A percentile compares a stretch with the other conserved stretches of the same genome.
These are phyloP conservation scores for Myriosclerotinia duriaeana DNA, from an alignment of 2,329 filamentous ascomycete species.

Conservation along the genomic window DNA sequence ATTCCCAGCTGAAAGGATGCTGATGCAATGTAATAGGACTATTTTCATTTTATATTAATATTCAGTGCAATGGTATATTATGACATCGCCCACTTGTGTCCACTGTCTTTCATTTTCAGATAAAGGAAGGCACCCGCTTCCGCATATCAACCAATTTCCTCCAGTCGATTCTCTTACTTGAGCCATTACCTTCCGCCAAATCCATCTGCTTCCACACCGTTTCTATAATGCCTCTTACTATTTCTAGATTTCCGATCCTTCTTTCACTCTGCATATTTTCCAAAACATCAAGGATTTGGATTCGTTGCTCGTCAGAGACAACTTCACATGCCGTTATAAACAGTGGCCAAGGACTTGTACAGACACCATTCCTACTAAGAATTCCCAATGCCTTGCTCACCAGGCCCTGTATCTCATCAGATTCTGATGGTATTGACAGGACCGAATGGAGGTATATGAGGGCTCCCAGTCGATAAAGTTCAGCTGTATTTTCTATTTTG, in stretches of 20 bases:
- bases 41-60: background rate
- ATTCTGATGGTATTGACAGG: slow-evolving; percentile 28
- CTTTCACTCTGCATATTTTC: slow-evolving; percentile 47
- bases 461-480: slow-evolving; percentile 49
- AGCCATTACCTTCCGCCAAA: slow-evolving; percentile 32
- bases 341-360: slow-evolving; percentile 51
- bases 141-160: slow-evolving; percentile 22
- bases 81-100: slow-evolving; percentile 11
- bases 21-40: background rate
- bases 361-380: slow-evolving; percentile 44
- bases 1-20: background rate
- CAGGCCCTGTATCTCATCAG: slow-evolving; percentile 29
- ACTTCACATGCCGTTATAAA: slow-evolving; percentile 50
- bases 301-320: slow-evolving; percentile 45
- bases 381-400: slow-evolving; percentile 43
- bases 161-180: slow-evolving; percentile 20
- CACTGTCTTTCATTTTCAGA: slow-evolving; percentile 3
- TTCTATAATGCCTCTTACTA: slow-evolving; percentile 47
- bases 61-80: background rate
- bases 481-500: slow-evolving; percentile 44
- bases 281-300: slow-evolving; percentile 44
- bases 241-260: slow-evolving; percentile 48
- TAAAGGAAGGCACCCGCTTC: slow-evolving; percentile 20
- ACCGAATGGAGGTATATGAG: slow-evolving; percentile 45
- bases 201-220: slow-evolving; percentile 50